These are phyloP conservation scores for Erodium maritimum DNA, from an alignment of 345 rosid species.

Conservation along the genomic window DNA sequence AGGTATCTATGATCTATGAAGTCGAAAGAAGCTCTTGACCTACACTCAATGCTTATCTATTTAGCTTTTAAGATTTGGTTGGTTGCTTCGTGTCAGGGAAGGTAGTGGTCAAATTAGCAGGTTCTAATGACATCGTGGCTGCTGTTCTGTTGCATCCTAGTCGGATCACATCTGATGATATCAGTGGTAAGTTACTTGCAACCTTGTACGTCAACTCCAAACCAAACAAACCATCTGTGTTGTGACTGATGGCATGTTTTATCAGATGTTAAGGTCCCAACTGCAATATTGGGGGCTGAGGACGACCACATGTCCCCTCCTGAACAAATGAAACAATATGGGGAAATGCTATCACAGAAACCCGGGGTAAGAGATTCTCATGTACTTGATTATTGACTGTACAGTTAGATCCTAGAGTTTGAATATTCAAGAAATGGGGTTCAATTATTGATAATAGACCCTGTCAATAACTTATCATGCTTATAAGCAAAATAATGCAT, in stretches of 20 bases:
- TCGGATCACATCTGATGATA: not conserved
- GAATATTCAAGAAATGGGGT: not conserved
- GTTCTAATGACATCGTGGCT: not conserved
- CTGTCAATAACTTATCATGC: not conserved
- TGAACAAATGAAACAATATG: conserved; percentile 18
- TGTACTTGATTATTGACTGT: not conserved
- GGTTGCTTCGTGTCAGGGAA: not conserved
- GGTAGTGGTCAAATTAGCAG: conserved; percentile 3
- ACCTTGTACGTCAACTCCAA: too few species aligned
- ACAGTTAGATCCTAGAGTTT: not conserved
- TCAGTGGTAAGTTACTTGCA: conserved; percentile 4
- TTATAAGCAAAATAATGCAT: not conserved
- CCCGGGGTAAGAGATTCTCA: conserved; percentile 15
- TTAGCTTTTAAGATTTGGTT: not conserved
- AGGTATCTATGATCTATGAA: conserved; percentile 6
- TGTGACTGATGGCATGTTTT: not conserved
- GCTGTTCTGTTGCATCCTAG: not conserved
- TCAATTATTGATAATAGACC: not conserved
- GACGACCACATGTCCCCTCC: conserved; percentile 20
- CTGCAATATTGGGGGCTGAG: conserved; percentile 36
- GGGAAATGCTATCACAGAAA: conserved; percentile 18
- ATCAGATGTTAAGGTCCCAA: conserved; percentile 31
- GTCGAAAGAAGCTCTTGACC: not conserved
- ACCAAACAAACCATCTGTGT: not conserved
- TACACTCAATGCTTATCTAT: too few species aligned